Conservation (phyloP, 2,329 filamentous ascomycete genomes). For the Coleophoma crateriformis region DNA sequence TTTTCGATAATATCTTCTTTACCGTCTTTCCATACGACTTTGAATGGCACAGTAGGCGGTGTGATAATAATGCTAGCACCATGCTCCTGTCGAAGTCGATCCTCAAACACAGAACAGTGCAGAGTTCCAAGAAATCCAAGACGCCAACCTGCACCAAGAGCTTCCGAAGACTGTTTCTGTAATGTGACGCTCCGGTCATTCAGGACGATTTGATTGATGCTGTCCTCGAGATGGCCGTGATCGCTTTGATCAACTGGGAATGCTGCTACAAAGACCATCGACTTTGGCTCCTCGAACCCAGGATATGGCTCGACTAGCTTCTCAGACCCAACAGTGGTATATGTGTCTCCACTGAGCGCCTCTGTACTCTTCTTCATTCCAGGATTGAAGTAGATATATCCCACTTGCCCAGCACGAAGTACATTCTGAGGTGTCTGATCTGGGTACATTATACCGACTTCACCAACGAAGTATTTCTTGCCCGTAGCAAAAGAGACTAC, state of each 20-base stretch:
- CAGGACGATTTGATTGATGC: slow-evolving; percentile 86
- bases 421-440: slow-evolving; percentile 74
- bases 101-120: slow-evolving; percentile 98
- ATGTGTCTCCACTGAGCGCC: slow-evolving; percentile 93
- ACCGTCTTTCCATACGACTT: slow-evolving; percentile 75
- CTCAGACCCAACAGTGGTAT: slow-evolving; percentile 76
- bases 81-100: slow-evolving; percentile 89
- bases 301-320: slow-evolving; percentile 73
- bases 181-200: slow-evolving; percentile 94
- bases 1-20: slow-evolving; percentile 75
- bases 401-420: slow-evolving; percentile 87
- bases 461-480: slow-evolving; percentile 85
- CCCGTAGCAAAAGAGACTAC: slow-evolving; percentile 86
- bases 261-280: slow-evolving; percentile 97
- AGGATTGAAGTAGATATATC: slow-evolving; percentile 95
- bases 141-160: slow-evolving; percentile 88
- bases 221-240: slow-evolving; percentile 83
- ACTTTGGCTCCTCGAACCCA: slow-evolving; percentile 94
- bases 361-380: slow-evolving; percentile 97
- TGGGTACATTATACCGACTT: slow-evolving; percentile 96
- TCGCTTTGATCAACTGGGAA: slow-evolving; percentile 91
- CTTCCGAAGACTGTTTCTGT: slow-evolving; percentile 91
- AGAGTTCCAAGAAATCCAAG: slow-evolving; percentile 93
- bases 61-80: slow-evolving; percentile 95
- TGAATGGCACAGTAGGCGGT: slow-evolving; percentile 89